Percentiles rank a stretch among this genome's conserved stretches.
phyloP scores from a whole-genome alignment of 169 alveolate genomes.

The Fabrea salina region DNA sequence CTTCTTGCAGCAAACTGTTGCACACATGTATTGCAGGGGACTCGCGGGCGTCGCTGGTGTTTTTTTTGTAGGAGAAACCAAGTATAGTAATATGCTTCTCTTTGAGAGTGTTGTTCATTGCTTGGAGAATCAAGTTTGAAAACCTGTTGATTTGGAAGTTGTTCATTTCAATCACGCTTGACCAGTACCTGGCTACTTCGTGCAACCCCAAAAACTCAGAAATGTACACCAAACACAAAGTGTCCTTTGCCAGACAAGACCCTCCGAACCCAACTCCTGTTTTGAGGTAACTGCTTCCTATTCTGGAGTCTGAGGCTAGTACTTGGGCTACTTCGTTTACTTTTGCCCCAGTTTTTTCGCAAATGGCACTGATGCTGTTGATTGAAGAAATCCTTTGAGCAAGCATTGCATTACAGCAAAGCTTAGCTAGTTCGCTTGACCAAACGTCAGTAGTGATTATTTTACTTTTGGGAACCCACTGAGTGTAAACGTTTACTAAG shows the following conservation, averaged over 20 bases:
- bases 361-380: constrained; percentile 77
- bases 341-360: constrained; percentile 89
- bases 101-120: constrained; percentile 66
- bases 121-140: constrained; percentile 35
- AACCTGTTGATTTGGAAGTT: constrained; percentile 70
- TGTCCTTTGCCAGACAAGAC: constrained; percentile 89
- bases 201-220: constrained; percentile 70
- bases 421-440: constrained; percentile 87
- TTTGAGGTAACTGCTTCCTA: constrained; percentile 81
- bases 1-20: constrained; percentile 64
- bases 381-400: constrained; percentile 89
- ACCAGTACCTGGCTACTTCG: constrained; percentile 83
- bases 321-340: constrained; percentile 67
- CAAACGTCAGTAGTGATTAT: constrained; percentile 73
- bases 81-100: constrained; percentile 77
- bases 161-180: constrained; percentile 71
- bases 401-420: constrained; percentile 86
- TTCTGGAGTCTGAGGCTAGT: constrained; percentile 77
- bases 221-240: constrained; percentile 74
- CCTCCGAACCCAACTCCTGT: constrained; percentile 93
- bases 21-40: constrained; percentile 75
- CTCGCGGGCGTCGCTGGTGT: constrained; percentile 89
- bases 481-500: constrained; percentile 68
- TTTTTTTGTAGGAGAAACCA: constrained; percentile 90
- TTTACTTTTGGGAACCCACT: constrained; percentile 78